Conservation (phyloP, 176 grass and related monocot species). For the Raddia guianensis region DNA sequence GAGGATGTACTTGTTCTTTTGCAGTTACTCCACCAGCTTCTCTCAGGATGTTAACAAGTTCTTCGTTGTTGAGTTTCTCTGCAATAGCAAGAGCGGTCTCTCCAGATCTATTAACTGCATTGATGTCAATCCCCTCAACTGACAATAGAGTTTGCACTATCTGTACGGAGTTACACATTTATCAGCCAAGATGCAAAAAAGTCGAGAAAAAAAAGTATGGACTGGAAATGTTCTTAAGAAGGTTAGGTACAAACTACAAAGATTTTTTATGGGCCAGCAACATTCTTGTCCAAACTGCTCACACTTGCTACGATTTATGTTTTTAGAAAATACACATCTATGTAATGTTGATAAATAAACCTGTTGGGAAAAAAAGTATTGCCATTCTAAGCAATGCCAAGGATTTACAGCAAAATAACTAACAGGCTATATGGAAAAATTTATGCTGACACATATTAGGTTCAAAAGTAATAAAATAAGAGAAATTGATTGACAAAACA, state of each 20-base stretch:
- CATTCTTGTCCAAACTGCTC: background rate
- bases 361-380: background rate
- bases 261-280: background rate
- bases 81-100: constrained; percentile 76
- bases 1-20: constrained; percentile 60
- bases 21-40: constrained; percentile 57
- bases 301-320: background rate
- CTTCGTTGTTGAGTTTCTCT: constrained; percentile 68
- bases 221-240: background rate
- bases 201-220: background rate
- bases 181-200: constrained; percentile 37
- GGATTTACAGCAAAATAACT: background rate
- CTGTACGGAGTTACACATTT: constrained; percentile 50
- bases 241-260: background rate
- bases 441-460: constrained; percentile 8
- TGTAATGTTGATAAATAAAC: background rate
- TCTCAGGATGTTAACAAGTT: constrained; percentile 66
- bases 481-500: constrained; percentile 12
- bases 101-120: constrained; percentile 71
- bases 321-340: background rate
- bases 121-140: constrained; percentile 68
- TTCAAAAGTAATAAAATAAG: background rate
- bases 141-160: constrained; percentile 64
- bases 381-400: background rate
- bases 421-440: background rate